A percentile compares a stretch with the other conserved stretches of the same genome.
Conservation (phyloP, 2,329 filamentous ascomycete species). For the Lachnellula cervina region DNA sequence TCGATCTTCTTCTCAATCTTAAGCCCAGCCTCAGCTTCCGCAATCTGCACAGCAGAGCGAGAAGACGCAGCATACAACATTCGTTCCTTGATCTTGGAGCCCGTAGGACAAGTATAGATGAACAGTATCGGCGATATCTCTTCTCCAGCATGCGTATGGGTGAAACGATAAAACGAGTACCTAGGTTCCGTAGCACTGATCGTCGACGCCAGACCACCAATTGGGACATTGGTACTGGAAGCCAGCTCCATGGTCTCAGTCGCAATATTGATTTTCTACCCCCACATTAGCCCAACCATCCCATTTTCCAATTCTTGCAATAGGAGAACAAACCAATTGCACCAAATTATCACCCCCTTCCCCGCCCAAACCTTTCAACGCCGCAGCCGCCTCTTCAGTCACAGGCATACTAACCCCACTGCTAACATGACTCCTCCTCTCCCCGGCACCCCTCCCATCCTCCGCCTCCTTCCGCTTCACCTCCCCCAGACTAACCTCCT, state of each 20-base stretch:
- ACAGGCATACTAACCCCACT: conserved; percentile 45
- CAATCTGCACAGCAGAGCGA: conserved; percentile 60
- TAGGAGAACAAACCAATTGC: conserved; percentile 53
- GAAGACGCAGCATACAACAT: conserved; percentile 79
- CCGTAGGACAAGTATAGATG: conserved; percentile 75
- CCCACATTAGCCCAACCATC: background rate
- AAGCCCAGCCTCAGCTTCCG: conserved; percentile 60
- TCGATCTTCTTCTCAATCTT: conserved; percentile 66
- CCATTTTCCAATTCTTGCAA: background rate
- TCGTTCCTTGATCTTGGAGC: conserved; percentile 70
- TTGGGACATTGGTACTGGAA: conserved; percentile 45
- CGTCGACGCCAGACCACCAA: conserved; percentile 50
- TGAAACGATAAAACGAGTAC: conserved; percentile 72
- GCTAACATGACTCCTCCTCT: conserved; percentile 45
- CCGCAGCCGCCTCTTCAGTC: conserved; percentile 57
- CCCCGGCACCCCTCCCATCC: conserved; percentile 62
- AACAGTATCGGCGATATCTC: conserved; percentile 63
- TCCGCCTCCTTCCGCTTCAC: conserved; percentile 72
- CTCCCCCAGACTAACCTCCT: conserved; percentile 66
- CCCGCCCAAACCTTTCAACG: conserved; percentile 54
- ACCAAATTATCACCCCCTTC: conserved; percentile 48
- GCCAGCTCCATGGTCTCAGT: conserved; percentile 66
- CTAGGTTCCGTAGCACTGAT: conserved; percentile 68
- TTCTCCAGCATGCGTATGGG: conserved; percentile 49
- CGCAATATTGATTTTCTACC: conserved; percentile 65